Evolutionary conservation across 768 basidiomycete genomes (phyloP).

Genomic region (Stropharia rugosoannulata): DNA sequence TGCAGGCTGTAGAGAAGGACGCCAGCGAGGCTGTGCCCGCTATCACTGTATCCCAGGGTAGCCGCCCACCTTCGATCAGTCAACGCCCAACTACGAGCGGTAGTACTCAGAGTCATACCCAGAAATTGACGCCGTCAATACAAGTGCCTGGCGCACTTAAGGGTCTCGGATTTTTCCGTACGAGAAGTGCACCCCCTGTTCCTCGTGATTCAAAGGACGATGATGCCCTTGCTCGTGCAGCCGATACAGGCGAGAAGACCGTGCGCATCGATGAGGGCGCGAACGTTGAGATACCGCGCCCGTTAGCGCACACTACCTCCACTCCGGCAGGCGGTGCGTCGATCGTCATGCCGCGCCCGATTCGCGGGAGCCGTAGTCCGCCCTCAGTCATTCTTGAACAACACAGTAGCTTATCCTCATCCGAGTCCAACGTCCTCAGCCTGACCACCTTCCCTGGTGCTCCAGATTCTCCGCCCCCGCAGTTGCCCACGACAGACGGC

Average conservation of each 20-base stretch:
- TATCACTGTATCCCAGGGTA: neutral
- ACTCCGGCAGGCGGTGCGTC: neutral
- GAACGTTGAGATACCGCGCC: neutral
- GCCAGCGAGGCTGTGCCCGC: neutral
- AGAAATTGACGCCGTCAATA: conserved; percentile 21
- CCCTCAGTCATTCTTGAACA: conserved; percentile 27
- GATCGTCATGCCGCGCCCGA: conserved; percentile 21
- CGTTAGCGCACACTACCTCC: neutral
- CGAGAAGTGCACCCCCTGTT: conserved; percentile 58
- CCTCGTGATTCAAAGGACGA: conserved; percentile 22
- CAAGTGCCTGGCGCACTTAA: conserved; percentile 38
- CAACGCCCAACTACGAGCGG: neutral
- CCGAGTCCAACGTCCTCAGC: conserved; percentile 7
- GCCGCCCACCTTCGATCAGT: conserved; percentile 21
- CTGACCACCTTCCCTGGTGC: neutral
- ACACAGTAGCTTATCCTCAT: conserved; percentile 24
- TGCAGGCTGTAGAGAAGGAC: neutral
- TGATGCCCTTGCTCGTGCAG: neutral
- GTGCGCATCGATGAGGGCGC: conserved; percentile 11
- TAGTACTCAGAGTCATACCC: neutral
- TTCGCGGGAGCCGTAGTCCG: conserved; percentile 14
- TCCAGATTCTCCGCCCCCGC: conserved; percentile 3
- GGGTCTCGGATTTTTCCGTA: conserved; percentile 50
- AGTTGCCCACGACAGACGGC: neutral
- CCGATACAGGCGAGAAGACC: conserved; percentile 3